Evolutionary conservation across 176 grass and related monocot genomes (phyloP).

Genomic region (Hsuehochloa calcarea): DNA sequence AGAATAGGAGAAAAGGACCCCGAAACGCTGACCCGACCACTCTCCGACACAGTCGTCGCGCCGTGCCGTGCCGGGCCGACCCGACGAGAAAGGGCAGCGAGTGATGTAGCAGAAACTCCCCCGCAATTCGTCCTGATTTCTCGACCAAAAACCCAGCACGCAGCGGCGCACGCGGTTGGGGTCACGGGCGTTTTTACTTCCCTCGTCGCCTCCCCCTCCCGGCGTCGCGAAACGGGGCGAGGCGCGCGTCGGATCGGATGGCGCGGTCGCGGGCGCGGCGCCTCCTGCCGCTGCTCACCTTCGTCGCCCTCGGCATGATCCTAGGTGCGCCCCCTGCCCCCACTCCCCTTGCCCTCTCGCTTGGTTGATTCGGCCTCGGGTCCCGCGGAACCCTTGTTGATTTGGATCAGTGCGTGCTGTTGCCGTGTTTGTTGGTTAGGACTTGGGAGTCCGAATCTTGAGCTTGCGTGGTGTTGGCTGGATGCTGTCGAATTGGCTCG

Average conservation of each 20-base stretch:
- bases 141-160: neutral
- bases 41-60: neutral
- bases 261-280: conserved; percentile 37
- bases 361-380: neutral
- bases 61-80: neutral
- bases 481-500: neutral
- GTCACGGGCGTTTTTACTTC: neutral
- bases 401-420: neutral
- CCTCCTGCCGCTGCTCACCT: conserved; percentile 54
- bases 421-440: neutral
- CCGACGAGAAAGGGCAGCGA: neutral
- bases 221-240: neutral
- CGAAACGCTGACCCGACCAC: neutral
- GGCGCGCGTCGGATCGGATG: conserved; percentile 23
- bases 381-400: neutral
- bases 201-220: neutral
- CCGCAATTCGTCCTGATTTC: neutral
- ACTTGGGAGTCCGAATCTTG: neutral
- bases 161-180: neutral
- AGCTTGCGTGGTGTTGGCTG: neutral
- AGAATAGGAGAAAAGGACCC: neutral
- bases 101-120: neutral
- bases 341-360: neutral
- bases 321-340: conserved; percentile 33
- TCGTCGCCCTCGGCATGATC: conserved; percentile 64